A percentile compares a stretch with the other conserved stretches of the same genome.
Evolutionary conservation across 345 rosid genomes (phyloP).

Genomic region (Hevea brasiliensis): DNA sequence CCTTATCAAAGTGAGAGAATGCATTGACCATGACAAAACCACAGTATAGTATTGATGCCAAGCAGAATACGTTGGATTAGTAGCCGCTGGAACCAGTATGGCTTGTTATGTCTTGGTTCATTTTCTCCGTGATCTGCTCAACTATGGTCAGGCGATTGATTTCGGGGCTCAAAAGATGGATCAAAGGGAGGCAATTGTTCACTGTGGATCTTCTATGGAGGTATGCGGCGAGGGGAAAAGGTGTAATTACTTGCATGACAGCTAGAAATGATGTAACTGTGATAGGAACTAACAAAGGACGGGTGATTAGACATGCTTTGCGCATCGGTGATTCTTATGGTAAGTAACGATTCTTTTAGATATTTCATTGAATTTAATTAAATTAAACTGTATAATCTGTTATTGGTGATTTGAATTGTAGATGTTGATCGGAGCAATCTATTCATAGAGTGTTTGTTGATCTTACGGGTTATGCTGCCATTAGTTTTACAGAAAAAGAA

Average conservation of each 20-base stretch:
- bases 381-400: too few species aligned
- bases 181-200: conserved; percentile 74
- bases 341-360: too few species aligned
- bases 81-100: too few species aligned
- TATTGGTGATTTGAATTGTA: conserved; percentile 12
- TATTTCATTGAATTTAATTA: not conserved
- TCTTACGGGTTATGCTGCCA: too few species aligned
- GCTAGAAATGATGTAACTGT: conserved; percentile 95
- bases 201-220: conserved; percentile 86
- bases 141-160: not conserved
- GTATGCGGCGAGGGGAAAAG: conserved; percentile 84
- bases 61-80: too few species aligned
- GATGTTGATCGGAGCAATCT: conserved; percentile 92
- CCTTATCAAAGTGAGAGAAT: too few species aligned
- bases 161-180: conserved; percentile 46
- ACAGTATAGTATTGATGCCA: too few species aligned
- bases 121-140: not conserved
- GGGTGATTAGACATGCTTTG: conserved; percentile 90
- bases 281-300: conserved; percentile 89
- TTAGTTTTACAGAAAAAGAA: too few species aligned
- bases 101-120: not conserved
- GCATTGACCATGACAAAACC: too few species aligned
- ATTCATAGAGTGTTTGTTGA: conserved; percentile 90
- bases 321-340: conserved; percentile 80
- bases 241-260: conserved; percentile 88